These are phyloP conservation scores for Cenchrus fungigraminus DNA, from an alignment of 176 grass and related monocot species.

Conservation along the genomic window DNA sequence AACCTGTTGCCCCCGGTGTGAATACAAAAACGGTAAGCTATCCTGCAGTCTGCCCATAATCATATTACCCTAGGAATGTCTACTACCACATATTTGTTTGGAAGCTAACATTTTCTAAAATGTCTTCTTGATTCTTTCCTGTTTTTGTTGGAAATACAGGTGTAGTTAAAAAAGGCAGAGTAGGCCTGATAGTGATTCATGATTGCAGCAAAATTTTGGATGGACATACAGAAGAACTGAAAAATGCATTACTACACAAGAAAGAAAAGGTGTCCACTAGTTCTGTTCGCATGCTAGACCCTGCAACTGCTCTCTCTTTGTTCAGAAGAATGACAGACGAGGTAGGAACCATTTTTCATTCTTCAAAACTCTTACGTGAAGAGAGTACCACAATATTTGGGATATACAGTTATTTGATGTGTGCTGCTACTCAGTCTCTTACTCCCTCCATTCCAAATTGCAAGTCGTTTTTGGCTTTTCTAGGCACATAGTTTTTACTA, in stretches of 20 bases:
- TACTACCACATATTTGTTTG: slow-evolving; percentile 17
- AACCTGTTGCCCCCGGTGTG: slow-evolving; percentile 76
- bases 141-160: slow-evolving; percentile 66
- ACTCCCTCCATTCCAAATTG: too few relatives aligned
- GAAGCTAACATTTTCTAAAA: slow-evolving; percentile 16
- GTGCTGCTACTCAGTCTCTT: neutral
- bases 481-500: too few relatives aligned
- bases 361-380: slow-evolving; percentile 18
- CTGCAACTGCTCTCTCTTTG: slow-evolving; percentile 67
- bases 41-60: neutral
- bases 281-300: slow-evolving; percentile 57
- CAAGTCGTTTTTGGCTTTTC: too few relatives aligned
- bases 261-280: slow-evolving; percentile 60
- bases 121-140: neutral
- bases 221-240: slow-evolving; percentile 61
- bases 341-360: slow-evolving; percentile 50
- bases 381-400: slow-evolving; percentile 9
- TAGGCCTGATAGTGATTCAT: slow-evolving; percentile 63
- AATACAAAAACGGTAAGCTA: slow-evolving; percentile 71
- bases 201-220: slow-evolving; percentile 80
- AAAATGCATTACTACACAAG: slow-evolving; percentile 64
- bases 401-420: neutral
- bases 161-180: slow-evolving; percentile 77
- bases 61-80: neutral
- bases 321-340: slow-evolving; percentile 85